phyloP scores from a whole-genome alignment of 2,329 filamentous ascomycete genomes.

The Chrysosporium queenslandicum region DNA sequence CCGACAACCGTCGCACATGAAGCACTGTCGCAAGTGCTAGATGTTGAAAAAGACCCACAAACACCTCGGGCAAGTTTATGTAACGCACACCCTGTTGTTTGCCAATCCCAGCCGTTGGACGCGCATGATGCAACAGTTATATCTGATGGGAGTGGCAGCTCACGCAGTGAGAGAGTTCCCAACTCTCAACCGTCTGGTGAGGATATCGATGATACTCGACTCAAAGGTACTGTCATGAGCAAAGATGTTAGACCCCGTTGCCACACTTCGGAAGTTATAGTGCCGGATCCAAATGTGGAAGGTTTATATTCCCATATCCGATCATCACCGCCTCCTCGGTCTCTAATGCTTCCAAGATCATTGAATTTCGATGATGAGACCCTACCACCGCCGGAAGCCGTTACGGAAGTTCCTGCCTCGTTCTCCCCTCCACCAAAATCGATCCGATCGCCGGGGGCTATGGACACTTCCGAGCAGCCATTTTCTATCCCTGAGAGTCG shows the following conservation, averaged over 20 bases:
- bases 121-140: background rate
- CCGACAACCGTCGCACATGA: conserved; percentile 29
- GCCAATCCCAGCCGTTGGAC: conserved; percentile 2
- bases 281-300: background rate
- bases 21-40: conserved; percentile 31
- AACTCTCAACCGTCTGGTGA: conserved; percentile 13
- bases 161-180: conserved; percentile 5
- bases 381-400: background rate
- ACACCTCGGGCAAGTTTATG: conserved; percentile 5
- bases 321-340: background rate
- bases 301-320: background rate
- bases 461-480: background rate
- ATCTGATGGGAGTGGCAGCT: background rate
- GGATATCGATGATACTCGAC: background rate
- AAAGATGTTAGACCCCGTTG: background rate
- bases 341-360: background rate
- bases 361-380: background rate
- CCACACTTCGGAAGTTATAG: background rate
- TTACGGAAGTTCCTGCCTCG: background rate
- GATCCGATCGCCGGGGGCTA: background rate
- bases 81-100: background rate
- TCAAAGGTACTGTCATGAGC: background rate
- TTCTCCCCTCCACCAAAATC: background rate
- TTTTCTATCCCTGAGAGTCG: background rate
- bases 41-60: conserved; percentile 21